Percentiles rank a stretch among this genome's conserved stretches.
Evolutionary conservation across 2,329 filamentous ascomycete species (phyloP).

Genomic region (Exophiala aquamarina): DNA sequence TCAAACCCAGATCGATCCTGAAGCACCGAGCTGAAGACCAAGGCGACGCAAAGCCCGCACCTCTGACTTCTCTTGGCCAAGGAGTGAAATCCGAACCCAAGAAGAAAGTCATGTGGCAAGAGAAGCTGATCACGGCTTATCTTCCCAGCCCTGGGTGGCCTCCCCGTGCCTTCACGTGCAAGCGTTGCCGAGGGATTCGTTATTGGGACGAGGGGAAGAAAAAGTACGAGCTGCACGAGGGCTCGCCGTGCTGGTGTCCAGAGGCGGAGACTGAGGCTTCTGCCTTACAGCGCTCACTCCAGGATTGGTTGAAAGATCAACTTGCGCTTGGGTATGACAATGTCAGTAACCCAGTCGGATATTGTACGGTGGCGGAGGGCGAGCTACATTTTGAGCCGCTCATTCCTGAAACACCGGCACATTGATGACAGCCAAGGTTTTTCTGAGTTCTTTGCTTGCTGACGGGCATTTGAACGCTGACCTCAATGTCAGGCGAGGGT

Average conservation of each 20-base stretch:
- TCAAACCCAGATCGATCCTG: conserved; percentile 16
- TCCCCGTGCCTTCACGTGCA: not conserved
- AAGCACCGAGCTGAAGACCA: conserved; percentile 10
- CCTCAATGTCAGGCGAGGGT: not conserved
- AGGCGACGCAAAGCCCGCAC: conserved; percentile 3
- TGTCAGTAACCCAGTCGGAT: conserved; percentile 12
- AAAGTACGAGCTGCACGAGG: too few species aligned
- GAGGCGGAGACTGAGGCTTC: too few species aligned
- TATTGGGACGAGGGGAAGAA: conserved; percentile 3
- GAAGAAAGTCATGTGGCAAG: conserved; percentile 15
- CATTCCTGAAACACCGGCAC: not conserved
- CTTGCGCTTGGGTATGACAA: conserved; percentile 13
- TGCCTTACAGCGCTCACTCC: too few species aligned
- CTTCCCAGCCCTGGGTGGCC: conserved; percentile 2
- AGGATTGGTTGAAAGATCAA: conserved; percentile 17
- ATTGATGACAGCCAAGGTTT: not conserved
- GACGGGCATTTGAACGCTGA: not conserved
- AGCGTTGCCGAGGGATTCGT: conserved; percentile 2
- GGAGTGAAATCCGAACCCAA: conserved; percentile 9
- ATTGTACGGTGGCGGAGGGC: conserved; percentile 2
- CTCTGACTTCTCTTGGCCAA: conserved; percentile 3
- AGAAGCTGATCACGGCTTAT: conserved; percentile 1
- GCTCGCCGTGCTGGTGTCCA: too few species aligned
- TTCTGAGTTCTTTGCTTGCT: not conserved
- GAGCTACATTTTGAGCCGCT: not conserved